These are phyloP conservation scores for Globisporangium spinosum DNA, from an alignment of 352 stramenopile species.

Conservation along the genomic window DNA sequence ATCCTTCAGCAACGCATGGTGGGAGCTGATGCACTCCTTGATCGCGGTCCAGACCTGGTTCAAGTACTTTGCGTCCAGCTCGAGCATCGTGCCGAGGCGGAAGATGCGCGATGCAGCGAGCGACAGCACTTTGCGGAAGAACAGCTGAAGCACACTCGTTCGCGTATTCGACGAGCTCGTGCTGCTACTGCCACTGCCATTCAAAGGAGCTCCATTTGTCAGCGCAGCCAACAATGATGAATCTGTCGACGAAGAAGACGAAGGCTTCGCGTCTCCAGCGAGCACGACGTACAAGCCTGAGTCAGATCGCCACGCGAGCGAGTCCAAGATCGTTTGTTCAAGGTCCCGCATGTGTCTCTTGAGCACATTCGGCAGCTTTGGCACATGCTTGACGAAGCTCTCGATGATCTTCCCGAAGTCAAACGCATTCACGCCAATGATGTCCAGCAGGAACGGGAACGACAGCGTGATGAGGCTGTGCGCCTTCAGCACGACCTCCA, in stretches of 20 bases:
- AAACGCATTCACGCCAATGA: conserved; percentile 75
- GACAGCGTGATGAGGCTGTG: conserved; percentile 84
- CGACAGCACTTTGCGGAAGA: conserved; percentile 87
- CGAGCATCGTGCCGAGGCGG: conserved; percentile 60
- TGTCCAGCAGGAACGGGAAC: conserved; percentile 77
- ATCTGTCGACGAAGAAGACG: neutral
- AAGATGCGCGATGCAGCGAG: conserved; percentile 77
- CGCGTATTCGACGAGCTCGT: conserved; percentile 15
- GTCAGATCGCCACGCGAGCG: conserved; percentile 62
- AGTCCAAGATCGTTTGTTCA: conserved; percentile 82
- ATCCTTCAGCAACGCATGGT: conserved; percentile 59
- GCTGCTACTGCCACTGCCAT: neutral
- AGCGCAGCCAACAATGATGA: conserved; percentile 11
- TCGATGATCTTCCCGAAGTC: conserved; percentile 87
- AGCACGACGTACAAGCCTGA: conserved; percentile 73
- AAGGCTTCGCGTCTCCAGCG: conserved; percentile 24
- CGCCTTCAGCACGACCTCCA: conserved; percentile 82
- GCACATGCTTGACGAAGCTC: conserved; percentile 84
- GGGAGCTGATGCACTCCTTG: conserved; percentile 73
- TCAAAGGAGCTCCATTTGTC: conserved; percentile 19
- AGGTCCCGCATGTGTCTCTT: conserved; percentile 86
- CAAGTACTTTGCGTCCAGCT: conserved; percentile 67
- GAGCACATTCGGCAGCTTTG: conserved; percentile 61
- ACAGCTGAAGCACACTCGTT: conserved; percentile 67
- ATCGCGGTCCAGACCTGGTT: conserved; percentile 87